Evolutionary conservation across 345 rosid species (phyloP).

Genomic region (Lepidium aucheri): DNA sequence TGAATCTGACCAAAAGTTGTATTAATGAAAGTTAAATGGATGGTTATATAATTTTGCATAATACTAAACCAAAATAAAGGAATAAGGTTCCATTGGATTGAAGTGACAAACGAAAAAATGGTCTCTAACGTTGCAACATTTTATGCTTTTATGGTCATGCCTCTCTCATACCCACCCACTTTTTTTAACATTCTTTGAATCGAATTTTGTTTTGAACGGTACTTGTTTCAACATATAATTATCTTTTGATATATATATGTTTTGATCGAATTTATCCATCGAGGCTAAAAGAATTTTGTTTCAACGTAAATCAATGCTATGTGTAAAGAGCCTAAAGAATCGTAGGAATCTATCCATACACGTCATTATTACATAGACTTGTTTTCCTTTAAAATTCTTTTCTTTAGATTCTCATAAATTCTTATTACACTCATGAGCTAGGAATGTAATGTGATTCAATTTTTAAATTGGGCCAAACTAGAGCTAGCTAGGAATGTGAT

Average conservation of each 20-base stretch:
- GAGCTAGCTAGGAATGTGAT: no score
- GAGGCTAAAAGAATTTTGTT: no score
- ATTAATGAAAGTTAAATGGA: slow-evolving; percentile 10
- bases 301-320: not conserved
- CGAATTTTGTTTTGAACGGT: slow-evolving; percentile 17
- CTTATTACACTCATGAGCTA: not conserved
- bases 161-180: slow-evolving; percentile 11
- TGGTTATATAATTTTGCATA: slow-evolving; percentile 9
- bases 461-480: not conserved
- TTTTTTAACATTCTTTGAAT: slow-evolving; percentile 5
- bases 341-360: slow-evolving; percentile 1
- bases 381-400: not conserved
- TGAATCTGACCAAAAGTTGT: slow-evolving; percentile 13
- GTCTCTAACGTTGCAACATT: slow-evolving; percentile 15
- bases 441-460: not conserved
- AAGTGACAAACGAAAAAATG: slow-evolving; percentile 7
- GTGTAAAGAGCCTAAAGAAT: not conserved
- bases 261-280: no score
- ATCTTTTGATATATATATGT: no score
- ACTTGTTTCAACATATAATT: slow-evolving; percentile 13
- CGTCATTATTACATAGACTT: not conserved
- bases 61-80: slow-evolving; percentile 3
- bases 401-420: not conserved
- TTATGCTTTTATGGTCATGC: slow-evolving; percentile 16
- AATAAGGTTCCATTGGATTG: slow-evolving; percentile 18